Percentiles rank a stretch among this genome's conserved stretches.
phyloP scores from a whole-genome alignment of 768 basidiomycete species.

The Pleurotus sapidus region DNA sequence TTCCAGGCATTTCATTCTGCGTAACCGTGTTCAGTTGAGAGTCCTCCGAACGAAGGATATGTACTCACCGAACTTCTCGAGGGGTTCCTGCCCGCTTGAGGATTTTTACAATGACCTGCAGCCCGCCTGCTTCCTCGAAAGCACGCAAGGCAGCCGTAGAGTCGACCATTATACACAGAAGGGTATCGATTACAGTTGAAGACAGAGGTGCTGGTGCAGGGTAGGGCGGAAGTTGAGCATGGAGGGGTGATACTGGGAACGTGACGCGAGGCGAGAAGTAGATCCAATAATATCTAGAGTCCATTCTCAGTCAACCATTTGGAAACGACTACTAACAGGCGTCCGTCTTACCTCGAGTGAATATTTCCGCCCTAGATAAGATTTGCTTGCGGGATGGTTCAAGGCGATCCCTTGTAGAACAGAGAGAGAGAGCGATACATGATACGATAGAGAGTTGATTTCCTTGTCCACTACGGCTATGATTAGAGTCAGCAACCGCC shows the following conservation, averaged over 20 bases:
- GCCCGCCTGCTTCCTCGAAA: conserved; percentile 77
- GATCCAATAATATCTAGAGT: conserved; percentile 63
- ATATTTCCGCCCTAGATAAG: conserved; percentile 63
- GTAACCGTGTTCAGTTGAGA: neutral
- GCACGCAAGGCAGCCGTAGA: conserved; percentile 67
- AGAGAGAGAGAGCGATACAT: conserved; percentile 57
- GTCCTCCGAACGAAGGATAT: neutral
- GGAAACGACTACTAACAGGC: conserved; percentile 3
- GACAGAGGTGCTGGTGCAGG: conserved; percentile 47
- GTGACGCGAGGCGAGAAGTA: conserved; percentile 71
- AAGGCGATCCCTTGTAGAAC: conserved; percentile 77
- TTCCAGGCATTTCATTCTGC: conserved; percentile 94
- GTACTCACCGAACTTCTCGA: conserved; percentile 78
- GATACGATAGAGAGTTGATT: conserved; percentile 42
- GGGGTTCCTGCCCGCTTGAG: conserved; percentile 84
- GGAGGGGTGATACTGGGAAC: conserved; percentile 25
- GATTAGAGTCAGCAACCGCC: conserved; percentile 14
- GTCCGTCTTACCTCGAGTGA: conserved; percentile 57
- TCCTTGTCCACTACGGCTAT: conserved; percentile 46
- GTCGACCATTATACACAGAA: conserved; percentile 89
- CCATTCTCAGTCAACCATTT: no score
- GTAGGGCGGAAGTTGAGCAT: conserved; percentile 12
- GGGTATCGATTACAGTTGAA: conserved; percentile 75
- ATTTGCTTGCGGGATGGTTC: conserved; percentile 66
- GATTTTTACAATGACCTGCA: conserved; percentile 82